Base-by-base conservation (phyloP, 2,329 filamentous ascomycete genomes). In the Didymella lethalis region DNA sequence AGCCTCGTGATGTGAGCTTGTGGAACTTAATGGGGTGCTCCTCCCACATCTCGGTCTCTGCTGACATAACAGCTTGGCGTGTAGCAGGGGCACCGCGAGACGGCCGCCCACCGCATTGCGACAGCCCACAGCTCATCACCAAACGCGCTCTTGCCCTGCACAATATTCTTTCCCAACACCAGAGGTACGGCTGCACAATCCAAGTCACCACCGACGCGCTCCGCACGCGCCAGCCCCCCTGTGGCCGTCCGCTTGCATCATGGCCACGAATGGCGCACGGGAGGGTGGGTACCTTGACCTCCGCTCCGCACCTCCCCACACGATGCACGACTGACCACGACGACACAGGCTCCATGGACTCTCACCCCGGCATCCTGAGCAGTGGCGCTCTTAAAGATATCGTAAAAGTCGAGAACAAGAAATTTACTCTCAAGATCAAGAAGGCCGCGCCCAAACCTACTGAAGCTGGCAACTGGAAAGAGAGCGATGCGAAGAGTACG, bases 391-490 rank as follows among this genome's bases (percentile, higher is more conserved):
- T 77, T 23, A 75, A 77, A 59, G 68, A 70, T 6, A 61, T 68
- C 4, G 64, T 80, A n/a, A 72, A 68, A 25, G 70, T 77, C 47
- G 77, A 79, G 59, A 77, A 78, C 38, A 75, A 77, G 61, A 80
- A 79, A 65, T 65, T 77, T 38, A 77, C 73, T 3, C 57, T 79
- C 49, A 78, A 77, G 62, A 62, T 91, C 23, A 91, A 88, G 77
- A 89, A 86, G 67, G 76, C 82, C 1, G 77, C 82, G 0, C 86
- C 87, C 0, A 90, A 88, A 74, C 82, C 87, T 55, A 85, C 79
- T 55, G 88, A 89, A 67, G 85, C 88, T 4, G 89, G 89, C 25
- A 90, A 90, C 69, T 91, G 89, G 89, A 86, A 85, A 67, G 88
- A 90, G 66, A 86, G 82, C 65, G 81, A 89, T 46, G 78, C 86